Conservation (phyloP, 116 monocot species). For the Papilionanthe hybrid region DNA sequence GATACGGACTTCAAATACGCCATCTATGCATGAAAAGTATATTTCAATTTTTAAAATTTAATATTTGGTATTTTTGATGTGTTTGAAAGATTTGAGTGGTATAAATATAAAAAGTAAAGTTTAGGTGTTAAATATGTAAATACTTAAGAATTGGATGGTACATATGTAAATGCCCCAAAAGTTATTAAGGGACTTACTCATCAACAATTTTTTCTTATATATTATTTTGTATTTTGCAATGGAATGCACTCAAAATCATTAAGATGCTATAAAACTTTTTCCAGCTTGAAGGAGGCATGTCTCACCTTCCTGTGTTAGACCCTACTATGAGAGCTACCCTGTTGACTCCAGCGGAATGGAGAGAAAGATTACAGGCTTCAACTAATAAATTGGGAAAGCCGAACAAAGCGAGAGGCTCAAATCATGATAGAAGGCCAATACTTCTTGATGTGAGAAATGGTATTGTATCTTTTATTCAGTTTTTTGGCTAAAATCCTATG, state of each 20-base stretch:
- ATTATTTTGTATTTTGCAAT: neutral
- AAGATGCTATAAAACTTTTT: conserved; percentile 9
- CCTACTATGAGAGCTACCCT: conserved; percentile 74
- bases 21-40: too few relatives aligned
- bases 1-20: too few relatives aligned
- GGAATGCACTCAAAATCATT: neutral
- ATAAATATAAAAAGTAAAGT: too few relatives aligned
- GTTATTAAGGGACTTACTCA: neutral
- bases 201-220: neutral
- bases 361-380: conserved; percentile 41
- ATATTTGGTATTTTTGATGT: too few relatives aligned
- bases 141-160: too few relatives aligned
- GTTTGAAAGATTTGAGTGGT: too few relatives aligned
- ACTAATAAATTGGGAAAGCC: conserved; percentile 13
- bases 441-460: conserved; percentile 98
- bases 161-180: too few relatives aligned
- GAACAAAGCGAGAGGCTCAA: conserved; percentile 7
- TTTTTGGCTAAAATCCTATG: neutral
- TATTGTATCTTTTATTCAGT: neutral
- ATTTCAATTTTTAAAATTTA: too few relatives aligned
- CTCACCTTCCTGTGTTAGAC: conserved; percentile 81
- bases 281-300: conserved; percentile 85
- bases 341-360: conserved; percentile 84
- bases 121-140: too few relatives aligned
- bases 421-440: conserved; percentile 26